phyloP scores from a whole-genome alignment of 441 rosid species.

The Populus hybrid region DNA sequence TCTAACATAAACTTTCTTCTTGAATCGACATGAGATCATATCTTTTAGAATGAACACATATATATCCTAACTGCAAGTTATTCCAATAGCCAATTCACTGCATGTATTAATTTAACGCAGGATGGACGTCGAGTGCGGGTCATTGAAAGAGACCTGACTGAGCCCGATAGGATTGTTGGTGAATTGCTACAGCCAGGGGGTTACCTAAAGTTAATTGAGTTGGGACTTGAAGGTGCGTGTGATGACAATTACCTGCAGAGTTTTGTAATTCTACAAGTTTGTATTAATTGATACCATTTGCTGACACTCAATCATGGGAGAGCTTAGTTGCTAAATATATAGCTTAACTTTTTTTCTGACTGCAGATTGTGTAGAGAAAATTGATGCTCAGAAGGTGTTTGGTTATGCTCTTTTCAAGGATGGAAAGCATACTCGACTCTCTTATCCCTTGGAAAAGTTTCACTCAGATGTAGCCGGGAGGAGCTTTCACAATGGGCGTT shows the following conservation, averaged over 20 bases:
- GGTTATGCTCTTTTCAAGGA: conserved; percentile 86
- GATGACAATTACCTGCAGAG: not conserved
- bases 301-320: not conserved
- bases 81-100: not conserved
- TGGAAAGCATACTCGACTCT: conserved; percentile 49
- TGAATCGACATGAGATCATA: not conserved
- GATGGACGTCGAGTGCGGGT: conserved; percentile 74
- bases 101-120: conserved; percentile 31
- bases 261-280: not conserved
- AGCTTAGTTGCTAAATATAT: conserved; percentile 1
- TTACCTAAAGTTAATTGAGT: conserved; percentile 69
- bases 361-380: conserved; percentile 76
- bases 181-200: conserved; percentile 92
- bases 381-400: conserved; percentile 71
- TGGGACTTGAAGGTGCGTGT: conserved; percentile 69
- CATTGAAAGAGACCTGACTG: conserved; percentile 73
- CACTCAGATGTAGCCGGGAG: conserved; percentile 72
- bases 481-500: conserved; percentile 88
- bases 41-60: not conserved
- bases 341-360: not conserved
- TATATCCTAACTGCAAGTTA: not conserved
- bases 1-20: not conserved
- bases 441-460: conserved; percentile 77
- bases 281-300: not conserved
- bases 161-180: conserved; percentile 87